A percentile compares a stretch with the other conserved stretches of the same genome.
phyloP scores from a whole-genome alignment of 2,329 filamentous ascomycete species.

The Ophiostoma pallidulum region DNA sequence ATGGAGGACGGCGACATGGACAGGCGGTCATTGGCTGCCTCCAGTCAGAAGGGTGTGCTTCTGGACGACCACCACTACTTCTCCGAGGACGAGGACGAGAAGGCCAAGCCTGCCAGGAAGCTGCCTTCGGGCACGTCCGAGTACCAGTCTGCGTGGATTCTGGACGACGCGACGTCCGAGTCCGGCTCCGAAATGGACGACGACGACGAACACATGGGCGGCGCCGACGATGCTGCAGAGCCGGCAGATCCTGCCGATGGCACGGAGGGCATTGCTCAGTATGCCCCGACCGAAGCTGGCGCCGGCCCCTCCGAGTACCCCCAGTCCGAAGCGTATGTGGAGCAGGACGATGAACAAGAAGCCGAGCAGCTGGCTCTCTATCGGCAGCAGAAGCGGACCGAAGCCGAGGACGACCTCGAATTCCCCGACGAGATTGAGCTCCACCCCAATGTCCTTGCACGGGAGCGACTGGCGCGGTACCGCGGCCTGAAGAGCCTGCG shows the following conservation, averaged over 20 bases:
- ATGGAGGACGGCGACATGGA: slow-evolving; percentile 46
- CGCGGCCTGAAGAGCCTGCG: slow-evolving; percentile 85
- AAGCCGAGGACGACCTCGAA: slow-evolving; percentile 86
- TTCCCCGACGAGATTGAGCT: slow-evolving; percentile 97
- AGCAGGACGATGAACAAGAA: slow-evolving; percentile 72
- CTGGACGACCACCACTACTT: slow-evolving; percentile 98
- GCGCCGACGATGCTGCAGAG: slow-evolving; percentile 45
- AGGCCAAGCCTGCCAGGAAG: slow-evolving; percentile 55
- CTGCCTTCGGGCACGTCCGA: slow-evolving; percentile 85
- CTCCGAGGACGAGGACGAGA: slow-evolving; percentile 68
- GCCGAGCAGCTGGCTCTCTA: slow-evolving; percentile 73
- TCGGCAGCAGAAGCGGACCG: slow-evolving; percentile 64
- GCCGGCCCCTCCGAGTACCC: slow-evolving; percentile 77
- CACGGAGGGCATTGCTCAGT: slow-evolving; percentile 56
- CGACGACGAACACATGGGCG: slow-evolving; percentile 36
- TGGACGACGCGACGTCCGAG: slow-evolving; percentile 66
- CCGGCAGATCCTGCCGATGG: slow-evolving; percentile 66
- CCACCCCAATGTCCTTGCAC: slow-evolving; percentile 73
- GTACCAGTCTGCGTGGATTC: slow-evolving; percentile 91
- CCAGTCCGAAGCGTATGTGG: slow-evolving; percentile 84
- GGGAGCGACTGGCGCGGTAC: slow-evolving; percentile 78
- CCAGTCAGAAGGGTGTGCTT: slow-evolving; percentile 72
- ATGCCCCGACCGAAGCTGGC: slow-evolving; percentile 58
- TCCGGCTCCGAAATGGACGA: slow-evolving; percentile 78
- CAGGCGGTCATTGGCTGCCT: slow-evolving; percentile 28